phyloP scores from a whole-genome alignment of 495 filamentous ascomycete genomes.

The Tuber aestivum region DNA sequence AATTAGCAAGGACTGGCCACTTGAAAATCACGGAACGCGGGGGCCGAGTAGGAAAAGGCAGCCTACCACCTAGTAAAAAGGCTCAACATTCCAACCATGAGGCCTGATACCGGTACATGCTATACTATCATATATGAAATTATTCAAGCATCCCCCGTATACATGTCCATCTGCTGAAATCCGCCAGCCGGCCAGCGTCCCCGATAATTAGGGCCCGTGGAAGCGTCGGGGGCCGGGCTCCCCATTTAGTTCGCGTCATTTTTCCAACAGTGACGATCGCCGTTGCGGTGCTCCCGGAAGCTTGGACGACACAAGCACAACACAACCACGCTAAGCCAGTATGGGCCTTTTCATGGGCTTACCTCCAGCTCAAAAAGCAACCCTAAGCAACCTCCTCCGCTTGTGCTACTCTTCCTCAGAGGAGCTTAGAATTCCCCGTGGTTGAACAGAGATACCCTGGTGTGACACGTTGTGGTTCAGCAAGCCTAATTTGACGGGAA shows the following conservation, averaged over 20 bases:
- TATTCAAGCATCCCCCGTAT: not conserved
- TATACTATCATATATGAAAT: not conserved
- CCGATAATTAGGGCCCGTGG: not conserved
- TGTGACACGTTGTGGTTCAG: not conserved
- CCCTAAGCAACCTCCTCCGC: not conserved
- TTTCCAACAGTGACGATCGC: slow-evolving; percentile 18
- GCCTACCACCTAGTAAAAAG: not conserved
- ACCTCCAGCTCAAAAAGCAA: slow-evolving; percentile 28
- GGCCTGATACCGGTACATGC: not conserved
- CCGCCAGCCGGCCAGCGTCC: not conserved
- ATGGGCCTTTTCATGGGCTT: slow-evolving; percentile 19
- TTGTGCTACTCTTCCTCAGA: slow-evolving; percentile 25
- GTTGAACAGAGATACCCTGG: not conserved
- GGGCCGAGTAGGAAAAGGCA: not conserved
- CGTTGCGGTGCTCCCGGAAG: slow-evolving; percentile 25
- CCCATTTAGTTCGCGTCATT: not conserved
- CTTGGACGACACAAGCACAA: slow-evolving; percentile 16
- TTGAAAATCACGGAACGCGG: slow-evolving; percentile 8
- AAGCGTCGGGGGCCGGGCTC: not conserved
- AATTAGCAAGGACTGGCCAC: slow-evolving; percentile 17
- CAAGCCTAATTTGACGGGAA: not conserved
- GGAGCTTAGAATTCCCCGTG: not conserved
- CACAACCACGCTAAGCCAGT: slow-evolving; percentile 16
- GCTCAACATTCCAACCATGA: not conserved
- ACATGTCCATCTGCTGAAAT: not conserved